Conservation (phyloP, 2,329 filamentous ascomycete genomes). For the Piedraia hortae region DNA sequence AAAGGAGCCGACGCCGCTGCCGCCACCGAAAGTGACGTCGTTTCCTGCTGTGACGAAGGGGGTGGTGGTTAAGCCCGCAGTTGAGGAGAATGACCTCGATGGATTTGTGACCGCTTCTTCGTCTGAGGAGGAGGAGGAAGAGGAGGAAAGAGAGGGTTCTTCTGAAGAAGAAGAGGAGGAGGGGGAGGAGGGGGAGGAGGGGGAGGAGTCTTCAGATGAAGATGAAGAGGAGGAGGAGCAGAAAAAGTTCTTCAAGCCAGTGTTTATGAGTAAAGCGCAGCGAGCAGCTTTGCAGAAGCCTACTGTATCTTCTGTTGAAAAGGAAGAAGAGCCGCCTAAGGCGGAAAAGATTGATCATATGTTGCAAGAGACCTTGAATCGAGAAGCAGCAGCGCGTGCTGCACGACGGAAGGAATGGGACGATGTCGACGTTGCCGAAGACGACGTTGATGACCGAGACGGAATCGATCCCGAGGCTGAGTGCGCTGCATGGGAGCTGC, state of each 20-base stretch:
- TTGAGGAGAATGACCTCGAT: slow-evolving; percentile 15
- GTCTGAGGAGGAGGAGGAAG: slow-evolving; percentile 13
- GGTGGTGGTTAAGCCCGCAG: slow-evolving; percentile 10
- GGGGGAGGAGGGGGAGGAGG: slow-evolving; percentile 13
- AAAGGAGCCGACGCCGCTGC: slow-evolving; percentile 22
- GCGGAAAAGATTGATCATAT: slow-evolving; percentile 50
- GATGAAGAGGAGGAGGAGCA: slow-evolving; percentile 29
- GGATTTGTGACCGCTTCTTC: slow-evolving; percentile 31
- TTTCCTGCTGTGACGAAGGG: slow-evolving; percentile 17
- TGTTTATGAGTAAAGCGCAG: slow-evolving; percentile 37
- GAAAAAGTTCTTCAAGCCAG: slow-evolving; percentile 31
- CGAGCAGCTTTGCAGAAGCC: slow-evolving; percentile 17
- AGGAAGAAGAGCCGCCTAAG: slow-evolving; percentile 27
- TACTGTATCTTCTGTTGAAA: slow-evolving; percentile 9
- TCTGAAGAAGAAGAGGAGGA: slow-evolving; percentile 14
- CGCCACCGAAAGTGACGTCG: slow-evolving; percentile 19
- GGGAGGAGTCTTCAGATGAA: slow-evolving; percentile 15
- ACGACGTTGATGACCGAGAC: slow-evolving; percentile 71
- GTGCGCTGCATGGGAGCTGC: slow-evolving; percentile 73
- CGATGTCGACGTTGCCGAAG: slow-evolving; percentile 30
- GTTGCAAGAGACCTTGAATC: slow-evolving; percentile 68
- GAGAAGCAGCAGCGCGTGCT: slow-evolving; percentile 46
- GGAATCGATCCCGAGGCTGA: slow-evolving; percentile 68
- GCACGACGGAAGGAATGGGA: slow-evolving; percentile 72
- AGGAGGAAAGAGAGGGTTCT: slow-evolving; percentile 9